These are phyloP conservation scores for Termitomyces sp. DNA, from an alignment of 768 basidiomycete species.

Conservation along the genomic window DNA sequence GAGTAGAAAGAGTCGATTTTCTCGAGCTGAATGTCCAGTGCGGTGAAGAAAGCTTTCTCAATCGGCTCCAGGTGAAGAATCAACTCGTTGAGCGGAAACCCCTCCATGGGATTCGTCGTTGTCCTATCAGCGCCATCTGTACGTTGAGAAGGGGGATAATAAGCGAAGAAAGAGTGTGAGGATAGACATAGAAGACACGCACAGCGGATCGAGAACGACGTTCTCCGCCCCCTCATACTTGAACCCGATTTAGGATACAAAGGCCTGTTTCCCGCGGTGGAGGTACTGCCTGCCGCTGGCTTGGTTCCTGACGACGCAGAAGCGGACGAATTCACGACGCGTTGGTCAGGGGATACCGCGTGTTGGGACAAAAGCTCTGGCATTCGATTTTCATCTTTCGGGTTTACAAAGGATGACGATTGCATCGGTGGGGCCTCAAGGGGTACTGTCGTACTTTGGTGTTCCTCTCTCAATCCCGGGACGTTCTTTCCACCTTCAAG, in stretches of 20 bases:
- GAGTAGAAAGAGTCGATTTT: conserved; percentile 86
- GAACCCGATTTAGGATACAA: conserved; percentile 1
- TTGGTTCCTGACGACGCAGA: neutral
- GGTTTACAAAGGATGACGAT: neutral
- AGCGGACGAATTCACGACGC: neutral
- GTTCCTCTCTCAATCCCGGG: neutral
- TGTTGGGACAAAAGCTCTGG: neutral
- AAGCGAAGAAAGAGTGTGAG: neutral
- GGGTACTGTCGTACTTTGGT: neutral
- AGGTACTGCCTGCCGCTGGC: neutral
- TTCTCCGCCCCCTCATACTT: neutral
- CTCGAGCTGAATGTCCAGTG: conserved; percentile 72
- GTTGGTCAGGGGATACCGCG: neutral
- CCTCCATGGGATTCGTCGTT: conserved; percentile 20
- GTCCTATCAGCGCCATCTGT: neutral
- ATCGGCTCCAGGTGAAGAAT: conserved; percentile 51
- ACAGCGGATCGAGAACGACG: neutral
- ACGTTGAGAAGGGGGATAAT: neutral
- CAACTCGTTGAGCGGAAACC: conserved; percentile 40
- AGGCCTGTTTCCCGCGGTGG: neutral
- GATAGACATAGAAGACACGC: neutral
- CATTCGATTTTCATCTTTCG: neutral
- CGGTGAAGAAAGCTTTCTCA: conserved; percentile 70
- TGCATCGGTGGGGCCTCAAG: neutral
- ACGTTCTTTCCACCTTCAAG: neutral